phyloP scores from a whole-genome alignment of 1,284 basidiomycete species.

The Caloboletus firmus region DNA sequence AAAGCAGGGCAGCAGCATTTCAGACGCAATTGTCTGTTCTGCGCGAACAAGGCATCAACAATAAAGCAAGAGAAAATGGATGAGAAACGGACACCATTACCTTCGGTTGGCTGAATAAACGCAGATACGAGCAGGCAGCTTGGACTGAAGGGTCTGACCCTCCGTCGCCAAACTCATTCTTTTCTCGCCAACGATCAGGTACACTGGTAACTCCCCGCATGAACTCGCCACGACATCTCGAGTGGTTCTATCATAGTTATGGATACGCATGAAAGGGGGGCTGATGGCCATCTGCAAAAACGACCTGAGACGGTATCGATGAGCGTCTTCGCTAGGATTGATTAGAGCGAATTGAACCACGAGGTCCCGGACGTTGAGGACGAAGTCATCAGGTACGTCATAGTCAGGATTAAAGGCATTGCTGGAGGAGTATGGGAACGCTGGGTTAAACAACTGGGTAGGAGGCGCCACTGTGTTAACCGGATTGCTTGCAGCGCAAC shows the following conservation, averaged over 20 bases:
- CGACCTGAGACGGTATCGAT: neutral
- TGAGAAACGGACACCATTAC: neutral
- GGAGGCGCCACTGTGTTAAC: conserved; percentile 6
- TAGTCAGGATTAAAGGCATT: conserved; percentile 14
- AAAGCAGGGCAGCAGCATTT: conserved; percentile 14
- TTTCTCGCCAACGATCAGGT: conserved; percentile 9
- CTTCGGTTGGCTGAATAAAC: neutral
- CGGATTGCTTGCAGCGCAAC: neutral
- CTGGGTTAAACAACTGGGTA: conserved; percentile 15
- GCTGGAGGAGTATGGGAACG: conserved; percentile 19
- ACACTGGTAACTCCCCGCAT: neutral
- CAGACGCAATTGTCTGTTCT: neutral
- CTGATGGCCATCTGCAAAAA: neutral
- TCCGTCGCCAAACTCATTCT: conserved; percentile 6
- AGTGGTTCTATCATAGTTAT: neutral
- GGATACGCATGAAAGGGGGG: neutral
- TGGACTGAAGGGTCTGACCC: conserved; percentile 18
- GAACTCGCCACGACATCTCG: neutral
- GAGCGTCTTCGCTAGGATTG: neutral
- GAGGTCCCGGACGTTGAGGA: neutral
- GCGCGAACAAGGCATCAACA: neutral
- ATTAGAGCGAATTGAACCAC: conserved; percentile 7
- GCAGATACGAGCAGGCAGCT: conserved; percentile 9
- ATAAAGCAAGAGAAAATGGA: neutral
- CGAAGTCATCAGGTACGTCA: neutral